These are phyloP conservation scores for Trichoderma oligosporum DNA, from an alignment of 2,329 filamentous ascomycete species.

Conservation along the genomic window DNA sequence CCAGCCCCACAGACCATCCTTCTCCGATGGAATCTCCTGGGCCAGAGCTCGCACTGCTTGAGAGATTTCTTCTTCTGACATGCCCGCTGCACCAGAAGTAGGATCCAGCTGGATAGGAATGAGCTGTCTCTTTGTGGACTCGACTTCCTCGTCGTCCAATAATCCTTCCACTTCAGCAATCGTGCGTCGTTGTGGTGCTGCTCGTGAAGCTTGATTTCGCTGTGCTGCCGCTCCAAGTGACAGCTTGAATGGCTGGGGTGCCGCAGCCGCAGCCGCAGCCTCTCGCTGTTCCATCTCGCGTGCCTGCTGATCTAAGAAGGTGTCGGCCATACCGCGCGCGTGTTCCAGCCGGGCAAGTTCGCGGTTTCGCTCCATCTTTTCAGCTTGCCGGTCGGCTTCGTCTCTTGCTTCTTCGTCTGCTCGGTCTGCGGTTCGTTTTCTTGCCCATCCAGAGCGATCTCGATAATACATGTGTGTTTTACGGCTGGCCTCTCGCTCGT, in stretches of 20 bases:
- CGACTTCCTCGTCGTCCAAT: conserved; percentile 89
- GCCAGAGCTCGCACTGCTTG: conserved; percentile 79
- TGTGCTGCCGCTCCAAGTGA: conserved; percentile 87
- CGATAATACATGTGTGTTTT: conserved; percentile 80
- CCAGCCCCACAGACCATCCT: conserved; percentile 87
- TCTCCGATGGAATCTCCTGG: conserved; percentile 83
- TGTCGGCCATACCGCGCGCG: conserved; percentile 80
- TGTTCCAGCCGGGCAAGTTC: conserved; percentile 70
- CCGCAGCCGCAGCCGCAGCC: conserved; percentile 37
- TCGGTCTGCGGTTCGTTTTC: conserved; percentile 71
- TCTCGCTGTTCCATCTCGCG: conserved; percentile 62
- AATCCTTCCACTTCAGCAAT: conserved; percentile 92
- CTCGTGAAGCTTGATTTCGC: conserved; percentile 56
- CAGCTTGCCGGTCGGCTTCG: conserved; percentile 74
- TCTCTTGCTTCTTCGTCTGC: conserved; percentile 72
- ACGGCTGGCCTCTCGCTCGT: conserved; percentile 72
- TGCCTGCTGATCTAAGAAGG: conserved; percentile 81
- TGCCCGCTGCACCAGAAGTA: conserved; percentile 55
- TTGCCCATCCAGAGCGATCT: conserved; percentile 79
- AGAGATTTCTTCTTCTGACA: conserved; percentile 82
- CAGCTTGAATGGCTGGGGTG: conserved; percentile 82
- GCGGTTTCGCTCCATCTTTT: conserved; percentile 69
- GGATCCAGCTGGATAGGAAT: conserved; percentile 80
- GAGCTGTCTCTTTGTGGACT: conserved; percentile 67
- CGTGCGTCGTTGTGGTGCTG: conserved; percentile 64